Evolutionary conservation across 2,329 filamentous ascomycete species (phyloP).

Genomic region (Helotiales sp.): DNA sequence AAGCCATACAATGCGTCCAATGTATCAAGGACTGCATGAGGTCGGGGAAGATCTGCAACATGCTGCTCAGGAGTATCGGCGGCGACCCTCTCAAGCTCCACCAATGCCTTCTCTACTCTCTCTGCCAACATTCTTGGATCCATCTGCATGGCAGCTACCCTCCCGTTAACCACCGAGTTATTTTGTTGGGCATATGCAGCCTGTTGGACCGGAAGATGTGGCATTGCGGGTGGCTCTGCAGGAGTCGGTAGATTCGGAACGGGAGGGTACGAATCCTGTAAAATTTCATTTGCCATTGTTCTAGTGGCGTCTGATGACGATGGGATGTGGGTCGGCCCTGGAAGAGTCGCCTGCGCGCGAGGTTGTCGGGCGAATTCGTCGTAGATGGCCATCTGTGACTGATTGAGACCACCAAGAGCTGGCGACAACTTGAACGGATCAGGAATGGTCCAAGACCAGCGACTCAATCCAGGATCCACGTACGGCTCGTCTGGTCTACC

Average conservation of each 20-base stretch:
- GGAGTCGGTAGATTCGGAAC: conserved; percentile 64
- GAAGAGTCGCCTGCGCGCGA: conserved; percentile 61
- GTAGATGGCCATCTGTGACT: conserved; percentile 93
- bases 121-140: conserved; percentile 60
- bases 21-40: conserved; percentile 64
- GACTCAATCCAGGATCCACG: conserved; percentile 78
- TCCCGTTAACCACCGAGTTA: conserved; percentile 55
- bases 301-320: conserved; percentile 65
- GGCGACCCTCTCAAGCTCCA: conserved; percentile 61
- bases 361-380: conserved; percentile 93
- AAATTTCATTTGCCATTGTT: conserved; percentile 65
- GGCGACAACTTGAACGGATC: conserved; percentile 89
- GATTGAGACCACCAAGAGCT: conserved; percentile 73
- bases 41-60: conserved; percentile 61
- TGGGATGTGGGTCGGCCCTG: conserved; percentile 60
- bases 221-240: conserved; percentile 61
- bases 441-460: conserved; percentile 93
- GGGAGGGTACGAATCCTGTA: conserved; percentile 64
- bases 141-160: conserved; percentile 50
- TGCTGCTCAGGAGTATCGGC: conserved; percentile 62
- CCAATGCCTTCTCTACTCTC: conserved; percentile 61
- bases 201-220: conserved; percentile 56
- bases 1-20: conserved; percentile 65
- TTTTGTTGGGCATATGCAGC: conserved; percentile 62
- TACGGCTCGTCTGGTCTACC: conserved; percentile 83